Conservation (phyloP, 306 rosid species). For the Ceratonia siliqua region DNA sequence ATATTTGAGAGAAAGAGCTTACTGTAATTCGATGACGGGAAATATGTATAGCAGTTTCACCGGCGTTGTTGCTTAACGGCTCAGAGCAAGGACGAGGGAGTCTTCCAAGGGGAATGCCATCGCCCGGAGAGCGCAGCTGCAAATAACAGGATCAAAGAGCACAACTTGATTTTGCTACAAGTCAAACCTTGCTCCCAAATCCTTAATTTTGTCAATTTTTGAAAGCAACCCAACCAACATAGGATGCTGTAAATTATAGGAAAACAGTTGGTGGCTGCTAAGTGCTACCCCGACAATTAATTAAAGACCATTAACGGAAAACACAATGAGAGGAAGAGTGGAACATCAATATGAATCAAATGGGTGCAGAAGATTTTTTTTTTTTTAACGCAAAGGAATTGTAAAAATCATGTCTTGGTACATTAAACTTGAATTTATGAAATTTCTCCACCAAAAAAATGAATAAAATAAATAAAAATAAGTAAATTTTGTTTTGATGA, state of each 20-base stretch:
- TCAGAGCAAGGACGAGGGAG: neutral
- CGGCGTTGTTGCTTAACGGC: neutral
- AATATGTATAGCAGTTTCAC: too few species aligned
- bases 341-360: neutral
- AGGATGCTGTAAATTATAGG: neutral
- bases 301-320: neutral
- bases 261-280: neutral
- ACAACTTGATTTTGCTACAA: neutral
- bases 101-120: neutral
- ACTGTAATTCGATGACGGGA: neutral
- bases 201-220: neutral
- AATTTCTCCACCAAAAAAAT: neutral
- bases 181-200: neutral
- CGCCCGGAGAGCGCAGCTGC: neutral
- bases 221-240: neutral
- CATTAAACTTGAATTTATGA: neutral
- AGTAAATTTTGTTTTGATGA: neutral
- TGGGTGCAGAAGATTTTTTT: neutral
- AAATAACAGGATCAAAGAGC: neutral
- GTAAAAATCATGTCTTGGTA: neutral
- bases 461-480: neutral
- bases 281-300: neutral
- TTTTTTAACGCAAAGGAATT: neutral
- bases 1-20: constrained; percentile 1
- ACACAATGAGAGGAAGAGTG: neutral